phyloP scores from a whole-genome alignment of 2,329 filamentous ascomycete genomes.

The Dendryphion nanum region DNA sequence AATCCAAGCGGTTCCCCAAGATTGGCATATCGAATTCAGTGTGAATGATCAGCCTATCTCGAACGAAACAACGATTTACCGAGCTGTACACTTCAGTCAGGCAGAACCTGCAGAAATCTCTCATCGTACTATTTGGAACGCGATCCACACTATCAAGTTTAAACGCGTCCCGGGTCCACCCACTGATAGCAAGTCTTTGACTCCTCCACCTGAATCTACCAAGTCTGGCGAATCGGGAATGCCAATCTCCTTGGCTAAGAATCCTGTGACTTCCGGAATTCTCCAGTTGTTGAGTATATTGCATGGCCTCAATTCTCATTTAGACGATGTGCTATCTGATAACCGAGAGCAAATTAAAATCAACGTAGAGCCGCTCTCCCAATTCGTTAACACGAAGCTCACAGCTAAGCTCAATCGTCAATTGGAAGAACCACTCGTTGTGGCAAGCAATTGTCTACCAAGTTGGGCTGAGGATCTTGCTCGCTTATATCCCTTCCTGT shows the following conservation, averaged over 20 bases:
- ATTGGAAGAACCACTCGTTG: constrained; percentile 92
- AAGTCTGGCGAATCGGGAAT: constrained; percentile 60
- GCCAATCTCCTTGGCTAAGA: constrained; percentile 77
- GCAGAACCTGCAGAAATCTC: constrained; percentile 62
- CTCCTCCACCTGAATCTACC: constrained; percentile 49
- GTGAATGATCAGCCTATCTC: constrained; percentile 79
- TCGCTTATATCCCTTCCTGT: constrained; percentile 91
- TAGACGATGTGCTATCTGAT: constrained; percentile 84
- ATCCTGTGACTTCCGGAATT: constrained; percentile 83
- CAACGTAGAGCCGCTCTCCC: constrained; percentile 78
- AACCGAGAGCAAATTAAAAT: constrained; percentile 69
- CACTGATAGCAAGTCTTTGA: constrained; percentile 65
- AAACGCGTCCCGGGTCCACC: constrained; percentile 81
- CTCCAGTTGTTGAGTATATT: constrained; percentile 84
- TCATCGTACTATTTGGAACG: constrained; percentile 82
- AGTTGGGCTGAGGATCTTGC: constrained; percentile 96
- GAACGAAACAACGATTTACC: constrained; percentile 93
- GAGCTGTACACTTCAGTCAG: constrained; percentile 78
- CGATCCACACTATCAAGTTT: constrained; percentile 88
- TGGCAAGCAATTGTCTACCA: constrained; percentile 93
- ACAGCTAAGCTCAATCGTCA: constrained; percentile 97
- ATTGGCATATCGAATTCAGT: constrained; percentile 97
- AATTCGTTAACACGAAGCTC: constrained; percentile 98
- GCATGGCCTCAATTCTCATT: constrained; percentile 87
- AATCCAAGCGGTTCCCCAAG: constrained; percentile 75